A percentile compares a stretch with the other conserved stretches of the same genome.
phyloP scores from a whole-genome alignment of 2,329 filamentous ascomycete genomes.

The Aspergillus fumigatus region DNA sequence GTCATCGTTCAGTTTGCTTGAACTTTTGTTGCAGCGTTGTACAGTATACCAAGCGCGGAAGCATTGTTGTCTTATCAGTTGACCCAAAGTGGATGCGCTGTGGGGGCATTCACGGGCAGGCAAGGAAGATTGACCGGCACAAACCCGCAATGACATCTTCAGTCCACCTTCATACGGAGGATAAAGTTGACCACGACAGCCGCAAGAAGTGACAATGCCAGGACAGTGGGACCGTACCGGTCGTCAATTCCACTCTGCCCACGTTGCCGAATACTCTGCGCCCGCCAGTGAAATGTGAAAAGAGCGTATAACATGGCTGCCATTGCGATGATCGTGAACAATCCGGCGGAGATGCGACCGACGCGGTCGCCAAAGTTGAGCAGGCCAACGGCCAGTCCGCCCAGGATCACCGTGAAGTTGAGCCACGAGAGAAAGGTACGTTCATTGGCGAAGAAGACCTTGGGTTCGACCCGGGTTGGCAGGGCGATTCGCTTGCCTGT shows the following conservation, averaged over 20 bases:
- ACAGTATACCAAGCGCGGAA: background rate
- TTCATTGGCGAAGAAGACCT: conserved; percentile 99
- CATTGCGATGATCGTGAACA: conserved; percentile 94
- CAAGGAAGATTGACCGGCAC: background rate
- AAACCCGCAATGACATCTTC: background rate
- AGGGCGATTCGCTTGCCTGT: conserved; percentile 97
- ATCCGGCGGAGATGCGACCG: conserved; percentile 86
- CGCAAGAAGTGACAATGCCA: conserved; percentile 78
- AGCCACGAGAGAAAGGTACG: conserved; percentile 99
- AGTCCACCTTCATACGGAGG: conserved; percentile 51
- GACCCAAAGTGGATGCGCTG: background rate
- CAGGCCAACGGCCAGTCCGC: conserved; percentile 91
- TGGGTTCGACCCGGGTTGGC: conserved; percentile 95
- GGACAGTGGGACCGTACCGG: conserved; percentile 83
- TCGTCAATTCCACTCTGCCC: conserved; percentile 97
- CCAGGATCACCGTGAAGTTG: conserved; percentile 98
- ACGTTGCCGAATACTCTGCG: conserved; percentile 82
- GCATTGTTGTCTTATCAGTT: background rate
- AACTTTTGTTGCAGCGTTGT: background rate
- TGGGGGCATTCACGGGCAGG: background rate
- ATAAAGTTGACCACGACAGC: conserved; percentile 97
- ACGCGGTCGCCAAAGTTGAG: conserved; percentile 96
- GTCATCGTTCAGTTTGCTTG: background rate
- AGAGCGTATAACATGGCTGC: conserved; percentile 93
- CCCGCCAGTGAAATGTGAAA: conserved; percentile 94